phyloP scores from a whole-genome alignment of 2,329 filamentous ascomycete genomes.

The Diaporthe sp. region DNA sequence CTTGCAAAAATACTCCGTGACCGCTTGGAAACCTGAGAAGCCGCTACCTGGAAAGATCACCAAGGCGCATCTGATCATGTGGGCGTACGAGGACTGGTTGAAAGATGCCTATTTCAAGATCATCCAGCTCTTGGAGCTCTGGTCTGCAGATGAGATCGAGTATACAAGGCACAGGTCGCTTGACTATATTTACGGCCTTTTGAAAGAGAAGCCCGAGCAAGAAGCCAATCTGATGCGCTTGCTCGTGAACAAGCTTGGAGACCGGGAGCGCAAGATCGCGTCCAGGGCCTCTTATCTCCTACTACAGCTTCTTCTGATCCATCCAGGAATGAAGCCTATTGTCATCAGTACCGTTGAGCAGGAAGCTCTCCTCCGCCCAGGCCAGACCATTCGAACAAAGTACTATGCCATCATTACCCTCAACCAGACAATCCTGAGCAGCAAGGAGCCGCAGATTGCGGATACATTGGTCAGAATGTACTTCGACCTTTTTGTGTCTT shows the following conservation, averaged over 20 bases:
- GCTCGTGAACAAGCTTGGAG: conserved; percentile 95
- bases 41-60: conserved; percentile 79
- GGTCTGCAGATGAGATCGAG: conserved; percentile 95
- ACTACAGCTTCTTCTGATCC: conserved; percentile 88
- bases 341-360: conserved; percentile 88
- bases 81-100: conserved; percentile 95
- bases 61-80: conserved; percentile 82
- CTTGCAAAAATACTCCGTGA: conserved; percentile 69
- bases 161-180: conserved; percentile 90
- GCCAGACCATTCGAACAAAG: conserved; percentile 87
- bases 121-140: conserved; percentile 88
- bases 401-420: conserved; percentile 97
- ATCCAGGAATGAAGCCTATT: conserved; percentile 93
- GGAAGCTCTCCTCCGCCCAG: conserved; percentile 86
- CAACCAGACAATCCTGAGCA: conserved; percentile 94
- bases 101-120: conserved; percentile 95
- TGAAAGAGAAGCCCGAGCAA: conserved; percentile 97
- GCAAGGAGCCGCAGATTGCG: conserved; percentile 83
- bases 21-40: conserved; percentile 75
- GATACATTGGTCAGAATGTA: conserved; percentile 88
- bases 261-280: conserved; percentile 94
- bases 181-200: conserved; percentile 89
- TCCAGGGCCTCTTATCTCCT: conserved; percentile 93
- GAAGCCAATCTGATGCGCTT: conserved; percentile 92
- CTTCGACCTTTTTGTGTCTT: conserved; percentile 85